Evolutionary conservation across 495 filamentous ascomycete species (phyloP).

Genomic region (Neurospora terricola): DNA sequence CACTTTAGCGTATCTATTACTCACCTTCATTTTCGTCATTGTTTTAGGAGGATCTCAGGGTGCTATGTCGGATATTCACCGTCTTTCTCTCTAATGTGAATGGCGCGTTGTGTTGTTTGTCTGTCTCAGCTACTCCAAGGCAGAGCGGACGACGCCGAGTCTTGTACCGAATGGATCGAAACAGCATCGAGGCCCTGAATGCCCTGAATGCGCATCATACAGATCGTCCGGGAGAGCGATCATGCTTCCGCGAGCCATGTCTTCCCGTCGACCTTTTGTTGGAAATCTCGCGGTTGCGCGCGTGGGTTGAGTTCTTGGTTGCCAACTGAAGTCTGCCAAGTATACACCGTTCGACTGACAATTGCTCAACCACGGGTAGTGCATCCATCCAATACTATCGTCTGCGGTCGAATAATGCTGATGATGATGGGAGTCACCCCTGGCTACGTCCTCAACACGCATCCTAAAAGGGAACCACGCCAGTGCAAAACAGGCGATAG

Average conservation of each 20-base stretch:
- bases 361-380: neutral
- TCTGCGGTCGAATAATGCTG: neutral
- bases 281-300: constrained; percentile 6
- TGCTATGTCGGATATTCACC: constrained; percentile 8
- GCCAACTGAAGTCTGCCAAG: constrained; percentile 7
- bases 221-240: constrained; percentile 10
- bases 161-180: neutral
- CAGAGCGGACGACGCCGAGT: constrained; percentile 4
- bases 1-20: neutral
- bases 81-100: neutral
- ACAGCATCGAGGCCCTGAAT: neutral
- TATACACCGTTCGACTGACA: constrained; percentile 10
- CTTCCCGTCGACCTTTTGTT: constrained; percentile 14
- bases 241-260: constrained; percentile 15
- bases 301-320: constrained; percentile 12
- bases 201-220: constrained; percentile 14
- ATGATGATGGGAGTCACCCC: constrained; percentile 1
- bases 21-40: constrained; percentile 1
- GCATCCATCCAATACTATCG: neutral
- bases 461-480: neutral
- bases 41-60: neutral
- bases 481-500: neutral
- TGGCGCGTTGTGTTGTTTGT: neutral
- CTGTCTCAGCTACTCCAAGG: constrained; percentile 12
- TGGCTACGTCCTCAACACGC: constrained; percentile 1